These are phyloP conservation scores for Solanum chiquidenum DNA, from an alignment of 257 asterid genomes.

Conservation along the genomic window DNA sequence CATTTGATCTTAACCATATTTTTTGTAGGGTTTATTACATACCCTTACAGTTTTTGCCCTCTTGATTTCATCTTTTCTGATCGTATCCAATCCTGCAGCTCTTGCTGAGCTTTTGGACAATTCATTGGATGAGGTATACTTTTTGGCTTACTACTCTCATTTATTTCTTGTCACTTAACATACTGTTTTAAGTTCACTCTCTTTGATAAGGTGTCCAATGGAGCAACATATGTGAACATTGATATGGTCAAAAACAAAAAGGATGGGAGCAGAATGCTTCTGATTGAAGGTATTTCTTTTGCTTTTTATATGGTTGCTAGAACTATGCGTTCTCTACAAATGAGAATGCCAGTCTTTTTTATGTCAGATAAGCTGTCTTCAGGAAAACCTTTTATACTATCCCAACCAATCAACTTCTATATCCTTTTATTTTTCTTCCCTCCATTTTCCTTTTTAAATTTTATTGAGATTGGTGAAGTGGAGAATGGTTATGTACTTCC, in stretches of 20 bases:
- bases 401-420: not conserved
- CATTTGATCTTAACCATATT: not conserved
- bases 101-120: slow-evolving; percentile 97
- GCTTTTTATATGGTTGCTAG: not conserved
- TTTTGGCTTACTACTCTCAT: not conserved
- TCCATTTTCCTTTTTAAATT: not conserved
- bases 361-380: not conserved
- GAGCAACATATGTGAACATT: slow-evolving; percentile 72
- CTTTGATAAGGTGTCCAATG: slow-evolving; percentile 53
- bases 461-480: not conserved
- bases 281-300: slow-evolving; percentile 59
- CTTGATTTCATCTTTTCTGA: slow-evolving; percentile 1
- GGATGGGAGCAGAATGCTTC: slow-evolving; percentile 79
- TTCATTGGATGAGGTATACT: slow-evolving; percentile 77
- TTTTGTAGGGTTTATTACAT: not conserved
- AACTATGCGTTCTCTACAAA: not conserved
- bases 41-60: not conserved
- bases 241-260: slow-evolving; percentile 72
- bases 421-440: not conserved
- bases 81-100: slow-evolving; percentile 41
- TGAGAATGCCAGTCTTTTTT: not conserved
- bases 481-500: not conserved
- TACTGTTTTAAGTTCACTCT: not conserved
- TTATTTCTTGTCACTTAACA: not conserved
- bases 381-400: not conserved